Conservation (phyloP, 2,329 filamentous ascomycete genomes). For the Fusarium verrucosum region DNA sequence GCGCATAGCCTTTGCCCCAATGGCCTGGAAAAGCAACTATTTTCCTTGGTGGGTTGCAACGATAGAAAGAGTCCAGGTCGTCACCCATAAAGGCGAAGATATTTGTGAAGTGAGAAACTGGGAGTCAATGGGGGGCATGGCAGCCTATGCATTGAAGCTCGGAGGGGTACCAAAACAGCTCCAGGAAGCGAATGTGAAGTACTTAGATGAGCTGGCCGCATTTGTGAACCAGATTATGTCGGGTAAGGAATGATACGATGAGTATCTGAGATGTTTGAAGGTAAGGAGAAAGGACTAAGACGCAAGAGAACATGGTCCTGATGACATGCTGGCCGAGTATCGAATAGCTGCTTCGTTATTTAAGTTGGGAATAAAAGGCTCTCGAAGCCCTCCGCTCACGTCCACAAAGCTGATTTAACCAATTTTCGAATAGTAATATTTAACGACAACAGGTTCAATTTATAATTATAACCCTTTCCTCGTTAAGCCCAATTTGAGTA, state of each 20-base stretch:
- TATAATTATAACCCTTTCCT: conserved; percentile 1
- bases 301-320: too few species aligned
- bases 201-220: neutral
- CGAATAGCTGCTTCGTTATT: too few species aligned
- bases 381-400: neutral
- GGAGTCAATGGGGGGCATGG: neutral
- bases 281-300: neutral
- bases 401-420: neutral
- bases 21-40: neutral
- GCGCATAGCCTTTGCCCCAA: too few species aligned
- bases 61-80: neutral
- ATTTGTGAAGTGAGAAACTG: neutral
- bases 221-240: neutral
- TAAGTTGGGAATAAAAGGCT: too few species aligned
- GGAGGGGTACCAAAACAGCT: neutral
- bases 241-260: fast-evolving
- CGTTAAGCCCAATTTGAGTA: conserved; percentile 18
- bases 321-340: too few species aligned
- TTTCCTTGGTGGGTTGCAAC: neutral
- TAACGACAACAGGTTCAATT: neutral
- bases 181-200: neutral
- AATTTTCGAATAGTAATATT: neutral
- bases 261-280: too few species aligned
- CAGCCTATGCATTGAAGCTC: neutral
- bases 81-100: neutral